Conservation (phyloP, 805 yeast species). For the Dipodascus geniculatus region DNA sequence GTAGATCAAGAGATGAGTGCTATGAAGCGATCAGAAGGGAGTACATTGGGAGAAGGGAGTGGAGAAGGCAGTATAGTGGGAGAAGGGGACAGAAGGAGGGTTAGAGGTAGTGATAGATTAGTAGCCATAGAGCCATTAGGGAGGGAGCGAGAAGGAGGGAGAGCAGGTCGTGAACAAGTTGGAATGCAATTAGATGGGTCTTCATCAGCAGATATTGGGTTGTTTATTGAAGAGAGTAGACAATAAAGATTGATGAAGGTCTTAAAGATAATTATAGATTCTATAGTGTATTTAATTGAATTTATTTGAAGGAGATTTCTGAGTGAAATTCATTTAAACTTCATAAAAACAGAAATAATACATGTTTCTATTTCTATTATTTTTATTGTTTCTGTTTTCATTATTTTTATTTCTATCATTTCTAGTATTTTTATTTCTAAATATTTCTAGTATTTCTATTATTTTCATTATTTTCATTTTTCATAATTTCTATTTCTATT, state of each 20-base stretch:
- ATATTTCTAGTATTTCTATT: no score
- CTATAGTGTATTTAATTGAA: no score
- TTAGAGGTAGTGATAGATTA: background rate
- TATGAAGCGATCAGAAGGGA: background rate
- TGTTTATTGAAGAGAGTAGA: background rate
- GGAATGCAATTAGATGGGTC: background rate
- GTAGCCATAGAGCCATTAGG: background rate
- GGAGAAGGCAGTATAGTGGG: background rate
- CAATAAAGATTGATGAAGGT: background rate
- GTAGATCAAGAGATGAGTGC: background rate
- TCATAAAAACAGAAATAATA: no score
- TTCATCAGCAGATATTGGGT: background rate
- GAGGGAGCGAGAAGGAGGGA: background rate
- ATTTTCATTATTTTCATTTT: no score
- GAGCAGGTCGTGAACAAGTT: background rate
- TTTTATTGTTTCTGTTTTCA: no score
- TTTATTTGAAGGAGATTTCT: no score
- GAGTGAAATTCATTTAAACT: no score
- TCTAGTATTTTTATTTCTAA: no score
- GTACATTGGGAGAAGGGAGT: background rate
- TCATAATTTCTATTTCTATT: no score
- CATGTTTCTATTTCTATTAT: no score
- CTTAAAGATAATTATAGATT: background rate
- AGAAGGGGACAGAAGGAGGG: background rate
- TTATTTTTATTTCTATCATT: no score